Conservation (phyloP, 768 basidiomycete species). For the Tricholoma bakamatsutake region DNA sequence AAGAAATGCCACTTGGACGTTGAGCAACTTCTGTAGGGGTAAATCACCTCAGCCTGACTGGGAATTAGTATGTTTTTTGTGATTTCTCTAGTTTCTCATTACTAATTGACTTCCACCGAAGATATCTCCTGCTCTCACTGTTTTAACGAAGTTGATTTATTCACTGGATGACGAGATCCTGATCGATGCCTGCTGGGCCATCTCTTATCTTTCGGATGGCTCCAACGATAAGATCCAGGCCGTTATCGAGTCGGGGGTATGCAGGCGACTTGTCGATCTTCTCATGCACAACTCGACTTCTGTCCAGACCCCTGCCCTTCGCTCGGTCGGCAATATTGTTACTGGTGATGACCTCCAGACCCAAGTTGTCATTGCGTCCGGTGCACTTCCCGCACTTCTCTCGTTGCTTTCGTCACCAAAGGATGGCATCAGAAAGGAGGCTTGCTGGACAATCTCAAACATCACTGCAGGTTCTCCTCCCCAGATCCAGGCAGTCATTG, state of each 20-base stretch:
- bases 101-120: conserved; percentile 28
- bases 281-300: conserved; percentile 93
- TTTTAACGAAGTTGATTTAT: conserved; percentile 96
- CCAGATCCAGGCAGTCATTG: conserved; percentile 96
- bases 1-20: conserved; percentile 96
- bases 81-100: conserved; percentile 2
- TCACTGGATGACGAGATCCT: conserved; percentile 98
- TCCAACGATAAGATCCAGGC: conserved; percentile 99
- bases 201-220: conserved; percentile 98
- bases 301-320: conserved; percentile 96
- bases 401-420: conserved; percentile 93
- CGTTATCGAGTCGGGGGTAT: conserved; percentile 97
- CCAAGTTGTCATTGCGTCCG: conserved; percentile 97
- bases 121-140: conserved; percentile 97
- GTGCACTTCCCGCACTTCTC: conserved; percentile 91
- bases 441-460: conserved; percentile 99
- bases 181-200: conserved; percentile 99
- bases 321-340: conserved; percentile 98
- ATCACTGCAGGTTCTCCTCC: conserved; percentile 95
- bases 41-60: conserved; percentile 98
- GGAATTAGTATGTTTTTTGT: conserved; percentile 69
- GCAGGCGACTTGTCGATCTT: conserved; percentile 93
- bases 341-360: conserved; percentile 99
- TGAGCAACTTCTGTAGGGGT: conserved; percentile 98
- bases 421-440: conserved; percentile 98